Conservation (phyloP, 2,329 filamentous ascomycete species). For the Trichoderma lentiforme region DNA sequence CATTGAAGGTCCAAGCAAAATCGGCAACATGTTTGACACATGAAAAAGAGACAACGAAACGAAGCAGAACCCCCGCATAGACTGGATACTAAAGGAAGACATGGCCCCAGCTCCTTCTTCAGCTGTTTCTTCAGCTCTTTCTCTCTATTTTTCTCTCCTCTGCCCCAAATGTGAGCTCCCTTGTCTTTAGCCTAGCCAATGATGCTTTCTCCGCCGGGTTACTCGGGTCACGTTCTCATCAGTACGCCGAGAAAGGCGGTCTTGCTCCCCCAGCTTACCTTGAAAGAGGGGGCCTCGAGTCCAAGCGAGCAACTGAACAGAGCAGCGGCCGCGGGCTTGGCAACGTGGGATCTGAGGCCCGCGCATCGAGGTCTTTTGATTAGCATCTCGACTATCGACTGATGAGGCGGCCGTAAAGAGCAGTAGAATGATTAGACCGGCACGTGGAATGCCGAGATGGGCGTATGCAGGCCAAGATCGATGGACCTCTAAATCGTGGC, state of each 20-base stretch:
- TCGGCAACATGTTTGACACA: not conserved
- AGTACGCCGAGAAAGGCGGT: conserved; percentile 1
- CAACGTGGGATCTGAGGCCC: not conserved
- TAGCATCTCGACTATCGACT: conserved; percentile 2
- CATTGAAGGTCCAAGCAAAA: not conserved
- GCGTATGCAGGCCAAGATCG: conserved; percentile 1
- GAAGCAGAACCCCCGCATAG: not conserved
- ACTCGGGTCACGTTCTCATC: conserved; percentile 10
- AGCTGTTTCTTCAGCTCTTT: not conserved
- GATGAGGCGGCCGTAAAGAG: conserved; percentile 6
- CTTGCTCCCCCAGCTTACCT: not conserved
- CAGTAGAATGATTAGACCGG: not conserved
- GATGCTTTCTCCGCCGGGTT: not conserved
- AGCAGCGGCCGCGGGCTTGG: conserved; percentile 12
- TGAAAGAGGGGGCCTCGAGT: not conserved
- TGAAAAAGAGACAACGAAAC: not conserved
- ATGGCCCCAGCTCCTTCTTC: not conserved
- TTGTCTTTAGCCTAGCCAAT: not conserved
- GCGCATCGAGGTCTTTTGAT: conserved; percentile 1
- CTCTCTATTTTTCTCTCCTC: not conserved
- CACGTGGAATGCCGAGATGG: conserved; percentile 5
- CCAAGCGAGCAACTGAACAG: not conserved
- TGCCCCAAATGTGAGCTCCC: not conserved
- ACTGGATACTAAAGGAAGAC: not conserved
- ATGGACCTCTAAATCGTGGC: not conserved